Conservation (phyloP, 352 stramenopile species). For the Phytophthora brassicae region DNA sequence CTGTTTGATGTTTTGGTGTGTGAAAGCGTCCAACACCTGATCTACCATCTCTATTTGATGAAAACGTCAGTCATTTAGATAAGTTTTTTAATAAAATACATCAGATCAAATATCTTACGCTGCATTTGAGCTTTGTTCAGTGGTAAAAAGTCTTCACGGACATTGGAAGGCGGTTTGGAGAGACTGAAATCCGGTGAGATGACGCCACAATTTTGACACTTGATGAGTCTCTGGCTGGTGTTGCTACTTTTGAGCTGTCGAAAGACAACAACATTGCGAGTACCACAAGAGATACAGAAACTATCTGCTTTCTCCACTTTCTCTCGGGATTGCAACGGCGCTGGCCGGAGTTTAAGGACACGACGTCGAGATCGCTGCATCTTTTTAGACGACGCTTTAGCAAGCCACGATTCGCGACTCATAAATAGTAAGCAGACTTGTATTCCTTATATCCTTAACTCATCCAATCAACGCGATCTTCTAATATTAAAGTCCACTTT, state of each 20-base stretch:
- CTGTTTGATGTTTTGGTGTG: constrained; percentile 35
- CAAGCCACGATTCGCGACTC: not conserved
- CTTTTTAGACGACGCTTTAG: constrained; percentile 17
- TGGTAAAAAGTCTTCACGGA: constrained; percentile 26
- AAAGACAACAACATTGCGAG: constrained; percentile 38
- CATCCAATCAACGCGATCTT: constrained; percentile 23
- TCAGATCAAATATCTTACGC: constrained; percentile 9
- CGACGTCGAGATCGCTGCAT: constrained; percentile 27
- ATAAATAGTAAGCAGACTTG: not conserved
- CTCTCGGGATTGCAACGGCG: constrained; percentile 13
- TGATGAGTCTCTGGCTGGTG: constrained; percentile 28
- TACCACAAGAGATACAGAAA: constrained; percentile 60
- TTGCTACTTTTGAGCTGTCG: not conserved
- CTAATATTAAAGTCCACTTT: constrained; percentile 10
- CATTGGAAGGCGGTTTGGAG: constrained; percentile 22
- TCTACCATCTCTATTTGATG: constrained; percentile 44
- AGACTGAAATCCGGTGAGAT: constrained; percentile 51
- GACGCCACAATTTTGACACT: constrained; percentile 54
- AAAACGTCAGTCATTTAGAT: not conserved
- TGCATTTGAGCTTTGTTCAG: constrained; percentile 35
- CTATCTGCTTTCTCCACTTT: constrained; percentile 28
- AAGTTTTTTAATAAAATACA: not conserved
- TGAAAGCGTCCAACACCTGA: constrained; percentile 50
- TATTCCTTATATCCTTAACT: no score
- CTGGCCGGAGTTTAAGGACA: constrained; percentile 8